These are phyloP conservation scores for Rhodosporidiobolus sp. DNA, from an alignment of 768 basidiomycete species.

Conservation along the genomic window DNA sequence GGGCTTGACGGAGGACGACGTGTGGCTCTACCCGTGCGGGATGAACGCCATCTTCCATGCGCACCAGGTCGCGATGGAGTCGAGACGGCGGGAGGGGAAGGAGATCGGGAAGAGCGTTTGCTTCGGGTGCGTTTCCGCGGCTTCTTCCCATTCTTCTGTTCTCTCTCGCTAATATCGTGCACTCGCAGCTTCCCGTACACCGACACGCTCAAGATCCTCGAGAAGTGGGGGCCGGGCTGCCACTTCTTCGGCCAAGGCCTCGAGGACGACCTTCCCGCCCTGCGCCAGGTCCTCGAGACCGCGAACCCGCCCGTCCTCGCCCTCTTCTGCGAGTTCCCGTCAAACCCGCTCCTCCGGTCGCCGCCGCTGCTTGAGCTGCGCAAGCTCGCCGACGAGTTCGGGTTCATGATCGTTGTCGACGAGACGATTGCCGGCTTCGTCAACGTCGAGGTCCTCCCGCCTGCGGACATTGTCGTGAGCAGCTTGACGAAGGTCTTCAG, in stretches of 20 bases:
- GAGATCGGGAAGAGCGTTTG: slow-evolving; percentile 74
- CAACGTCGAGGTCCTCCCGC: slow-evolving; percentile 83
- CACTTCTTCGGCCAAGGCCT: slow-evolving; percentile 80
- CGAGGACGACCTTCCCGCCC: slow-evolving; percentile 67
- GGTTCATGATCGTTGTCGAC: slow-evolving; percentile 84
- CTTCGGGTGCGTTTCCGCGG: slow-evolving; percentile 69
- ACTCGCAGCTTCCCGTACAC: slow-evolving; percentile 81
- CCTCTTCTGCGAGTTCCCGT: slow-evolving; percentile 90
- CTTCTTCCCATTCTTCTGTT: not conserved
- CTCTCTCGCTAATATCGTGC: not conserved
- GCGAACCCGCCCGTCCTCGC: slow-evolving; percentile 65
- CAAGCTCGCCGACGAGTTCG: slow-evolving; percentile 76
- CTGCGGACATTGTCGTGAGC: slow-evolving; percentile 83
- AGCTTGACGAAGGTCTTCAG: slow-evolving; percentile 94
- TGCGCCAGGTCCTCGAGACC: slow-evolving; percentile 62
- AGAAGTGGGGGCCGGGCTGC: slow-evolving; percentile 95
- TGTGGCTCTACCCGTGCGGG: slow-evolving; percentile 79
- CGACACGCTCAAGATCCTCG: slow-evolving; percentile 86
- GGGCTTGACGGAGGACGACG: slow-evolving; percentile 76
- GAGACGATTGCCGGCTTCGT: slow-evolving; percentile 93
- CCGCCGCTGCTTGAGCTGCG: slow-evolving; percentile 72
- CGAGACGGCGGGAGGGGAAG: slow-evolving; percentile 51
- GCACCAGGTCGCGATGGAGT: slow-evolving; percentile 65
- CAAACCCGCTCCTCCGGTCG: slow-evolving; percentile 87
- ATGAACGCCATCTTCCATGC: slow-evolving; percentile 95